Evolutionary conservation across 257 asterid genomes (phyloP).

Genomic region (Solanum chiquidenum): DNA sequence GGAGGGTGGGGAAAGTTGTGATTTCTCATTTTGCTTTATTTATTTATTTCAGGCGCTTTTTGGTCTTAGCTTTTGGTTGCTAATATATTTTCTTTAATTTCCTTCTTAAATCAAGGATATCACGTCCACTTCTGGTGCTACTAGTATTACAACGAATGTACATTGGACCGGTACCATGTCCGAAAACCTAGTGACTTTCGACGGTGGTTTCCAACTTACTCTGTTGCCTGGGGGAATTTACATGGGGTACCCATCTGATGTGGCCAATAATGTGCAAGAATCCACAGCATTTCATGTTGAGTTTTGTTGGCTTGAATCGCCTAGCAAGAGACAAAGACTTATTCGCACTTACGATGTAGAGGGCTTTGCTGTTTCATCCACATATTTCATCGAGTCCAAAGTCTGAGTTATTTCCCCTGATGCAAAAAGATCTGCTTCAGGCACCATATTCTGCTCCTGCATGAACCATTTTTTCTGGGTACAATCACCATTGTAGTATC

Average conservation of each 20-base stretch:
- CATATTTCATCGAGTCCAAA: conserved; percentile 69
- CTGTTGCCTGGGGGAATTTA: conserved; percentile 77
- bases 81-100: neutral
- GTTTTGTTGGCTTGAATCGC: conserved; percentile 80
- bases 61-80: neutral
- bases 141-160: conserved; percentile 59
- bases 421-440: neutral
- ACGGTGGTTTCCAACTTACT: conserved; percentile 64
- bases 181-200: conserved; percentile 44
- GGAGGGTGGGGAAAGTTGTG: neutral
- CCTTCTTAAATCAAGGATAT: conserved; percentile 41
- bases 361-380: conserved; percentile 81
- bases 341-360: conserved; percentile 82
- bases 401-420: conserved; percentile 18
- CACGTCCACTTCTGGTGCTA: conserved; percentile 31
- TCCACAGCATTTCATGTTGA: conserved; percentile 79
- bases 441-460: neutral
- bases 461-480: neutral
- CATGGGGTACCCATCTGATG: conserved; percentile 83
- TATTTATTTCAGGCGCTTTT: neutral
- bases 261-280: conserved; percentile 71
- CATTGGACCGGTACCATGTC: conserved; percentile 72
- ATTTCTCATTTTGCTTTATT: neutral
- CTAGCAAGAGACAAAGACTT: conserved; percentile 67
- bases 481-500: neutral